Base-by-base conservation (phyloP, 192 early-diverging fungal species). In the Geranomyces variabilis region DNA sequence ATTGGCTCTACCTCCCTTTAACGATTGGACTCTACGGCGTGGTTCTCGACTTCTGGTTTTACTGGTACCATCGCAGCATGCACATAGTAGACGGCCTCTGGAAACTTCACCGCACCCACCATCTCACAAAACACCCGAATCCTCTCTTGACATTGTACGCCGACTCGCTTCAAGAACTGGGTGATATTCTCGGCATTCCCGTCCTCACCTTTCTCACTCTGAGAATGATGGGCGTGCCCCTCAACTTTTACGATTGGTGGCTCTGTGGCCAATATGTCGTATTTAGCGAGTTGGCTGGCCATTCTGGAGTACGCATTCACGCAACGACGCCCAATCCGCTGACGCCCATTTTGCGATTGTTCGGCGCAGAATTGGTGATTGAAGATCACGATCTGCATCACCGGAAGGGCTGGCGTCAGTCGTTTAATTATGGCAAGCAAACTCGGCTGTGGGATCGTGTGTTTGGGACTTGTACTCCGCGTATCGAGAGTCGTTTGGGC, bases 211-310 rank as follows among this genome's bases (percentile, higher is more conserved):
- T 24, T 46, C 63, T 64, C 41, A 64, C 63, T 8, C 44, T 64
- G 33, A 41, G 41, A 29, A 19, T 46, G 41, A 29, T 64, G 41
- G 63, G 63, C 41, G 28, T 64, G 15, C 63, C 63, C 15, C 44
- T 64, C 63, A 64, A 64, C 63, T 64, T 64, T 29, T 64, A 64
- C 63, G 63, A 64, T 46, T 64, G 63, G 63, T 64, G 63, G 63
- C 15, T 64, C 33, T 64, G 63, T 29, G 63, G 63, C 15, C 63
- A 64, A 36, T 64, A 45, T 46, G 63, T 64, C 63, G 43, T 45
- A 13, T 64, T 64, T 29, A 45, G 41, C 63, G 63, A 64, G 43
- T 29, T 64, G n/a, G 43, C 63, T 19, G 63, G 63, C 44, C 63
- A 64, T 29, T 45, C 63, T 3, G 63, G 63, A 4, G 15, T 64